Evolutionary conservation across 2,329 filamentous ascomycete species (phyloP).

Genomic region (Fusarium anguioides): DNA sequence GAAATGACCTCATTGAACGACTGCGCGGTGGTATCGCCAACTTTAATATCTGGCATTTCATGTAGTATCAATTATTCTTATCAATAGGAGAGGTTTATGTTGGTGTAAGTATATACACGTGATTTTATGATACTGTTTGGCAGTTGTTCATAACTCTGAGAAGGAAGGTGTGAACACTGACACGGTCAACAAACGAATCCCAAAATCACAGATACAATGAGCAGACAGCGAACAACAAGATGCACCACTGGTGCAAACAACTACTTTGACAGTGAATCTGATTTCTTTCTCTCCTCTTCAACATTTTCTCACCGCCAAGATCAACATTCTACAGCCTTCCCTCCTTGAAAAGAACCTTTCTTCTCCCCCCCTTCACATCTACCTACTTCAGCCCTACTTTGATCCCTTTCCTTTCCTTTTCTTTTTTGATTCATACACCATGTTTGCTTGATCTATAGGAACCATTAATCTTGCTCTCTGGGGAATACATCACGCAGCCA

Average conservation of each 20-base stretch:
- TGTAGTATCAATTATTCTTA: background rate
- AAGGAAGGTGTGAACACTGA: constrained; percentile 9
- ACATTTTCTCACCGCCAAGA: background rate
- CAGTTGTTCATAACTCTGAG: background rate
- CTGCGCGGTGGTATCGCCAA: background rate
- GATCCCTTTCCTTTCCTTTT: background rate
- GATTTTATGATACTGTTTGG: background rate
- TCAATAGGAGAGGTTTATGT: background rate
- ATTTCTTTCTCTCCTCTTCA: background rate
- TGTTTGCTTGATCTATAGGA: background rate
- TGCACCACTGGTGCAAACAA: background rate
- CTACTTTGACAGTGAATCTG: background rate
- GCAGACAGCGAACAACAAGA: constrained; percentile 12
- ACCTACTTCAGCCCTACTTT: background rate
- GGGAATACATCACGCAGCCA: constrained; percentile 17
- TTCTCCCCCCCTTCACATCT: background rate
- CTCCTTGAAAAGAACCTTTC: background rate
- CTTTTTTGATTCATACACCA: background rate
- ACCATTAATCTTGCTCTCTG: background rate
- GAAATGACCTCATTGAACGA: constrained; percentile 28
- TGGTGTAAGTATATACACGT: background rate
- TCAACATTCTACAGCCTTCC: background rate
- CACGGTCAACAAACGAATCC: constrained; percentile 1
- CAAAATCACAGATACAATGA: background rate
- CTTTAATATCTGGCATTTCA: background rate